Conservation (phyloP, 495 filamentous ascomycete species). For the Penicillium ochrochloron region DNA sequence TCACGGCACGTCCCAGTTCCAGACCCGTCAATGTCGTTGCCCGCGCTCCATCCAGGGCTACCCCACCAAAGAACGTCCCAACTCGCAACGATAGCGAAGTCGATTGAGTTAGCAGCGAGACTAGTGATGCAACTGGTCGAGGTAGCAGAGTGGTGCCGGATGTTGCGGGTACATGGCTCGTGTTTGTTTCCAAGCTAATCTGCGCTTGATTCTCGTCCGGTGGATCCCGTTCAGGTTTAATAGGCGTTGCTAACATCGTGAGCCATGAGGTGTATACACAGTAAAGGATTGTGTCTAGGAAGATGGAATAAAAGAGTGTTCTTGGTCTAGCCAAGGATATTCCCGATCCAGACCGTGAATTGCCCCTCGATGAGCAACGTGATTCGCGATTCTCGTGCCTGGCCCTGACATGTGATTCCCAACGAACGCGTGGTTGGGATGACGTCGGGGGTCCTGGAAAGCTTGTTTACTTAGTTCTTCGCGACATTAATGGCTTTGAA, state of each 20-base stretch:
- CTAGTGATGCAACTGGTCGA: conserved; percentile 65
- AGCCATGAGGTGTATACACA: conserved; percentile 23
- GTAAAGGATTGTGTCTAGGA: conserved; percentile 3
- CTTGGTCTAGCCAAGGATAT: conserved; percentile 10
- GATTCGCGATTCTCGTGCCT: conserved; percentile 5
- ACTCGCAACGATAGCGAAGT: conserved; percentile 72
- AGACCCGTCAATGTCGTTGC: conserved; percentile 71
- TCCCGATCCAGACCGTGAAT: neutral
- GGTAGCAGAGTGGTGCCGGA: conserved; percentile 68
- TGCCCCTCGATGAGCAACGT: conserved; percentile 4
- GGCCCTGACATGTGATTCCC: conserved; percentile 31
- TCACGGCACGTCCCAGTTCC: conserved; percentile 66
- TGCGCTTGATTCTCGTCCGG: conserved; percentile 14
- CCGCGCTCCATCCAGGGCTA: conserved; percentile 67
- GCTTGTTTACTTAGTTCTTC: neutral
- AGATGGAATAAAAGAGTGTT: neutral
- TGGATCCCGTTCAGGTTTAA: conserved; percentile 9
- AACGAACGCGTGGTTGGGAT: conserved; percentile 15
- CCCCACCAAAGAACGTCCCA: conserved; percentile 67
- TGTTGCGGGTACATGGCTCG: conserved; percentile 36
- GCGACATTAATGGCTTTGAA: neutral
- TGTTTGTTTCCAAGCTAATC: conserved; percentile 12
- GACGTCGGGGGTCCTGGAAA: conserved; percentile 17
- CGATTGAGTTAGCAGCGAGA: conserved; percentile 70
- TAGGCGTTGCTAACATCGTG: conserved; percentile 34